Evolutionary conservation across 108 stramenopile genomes (phyloP).

Genomic region (Cyclotella kingstonii): DNA sequence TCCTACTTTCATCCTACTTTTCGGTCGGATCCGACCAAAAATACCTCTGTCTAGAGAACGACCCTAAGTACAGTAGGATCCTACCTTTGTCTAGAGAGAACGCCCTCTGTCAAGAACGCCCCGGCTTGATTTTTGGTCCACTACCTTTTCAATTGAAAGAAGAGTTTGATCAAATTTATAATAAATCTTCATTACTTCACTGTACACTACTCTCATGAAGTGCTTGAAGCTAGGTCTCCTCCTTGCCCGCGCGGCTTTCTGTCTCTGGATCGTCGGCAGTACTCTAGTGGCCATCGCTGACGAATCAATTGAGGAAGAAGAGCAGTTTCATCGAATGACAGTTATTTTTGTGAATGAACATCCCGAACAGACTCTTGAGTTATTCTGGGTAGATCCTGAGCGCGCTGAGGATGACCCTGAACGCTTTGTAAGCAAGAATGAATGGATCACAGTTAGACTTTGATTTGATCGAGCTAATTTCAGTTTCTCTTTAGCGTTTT

Average conservation of each 20-base stretch:
- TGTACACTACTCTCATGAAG: too few relatives aligned
- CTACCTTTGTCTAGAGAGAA: too few relatives aligned
- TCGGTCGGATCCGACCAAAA: too few relatives aligned
- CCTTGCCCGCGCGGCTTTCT: not conserved
- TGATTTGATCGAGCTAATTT: not conserved
- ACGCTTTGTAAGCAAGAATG: conserved; percentile 5
- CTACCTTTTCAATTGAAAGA: too few relatives aligned
- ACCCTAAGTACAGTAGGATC: too few relatives aligned
- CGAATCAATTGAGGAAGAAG: not conserved
- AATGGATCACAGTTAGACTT: not conserved
- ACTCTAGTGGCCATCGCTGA: not conserved
- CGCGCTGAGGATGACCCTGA: conserved; percentile 13
- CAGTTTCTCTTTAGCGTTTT: not conserved
- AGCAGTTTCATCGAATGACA: not conserved
- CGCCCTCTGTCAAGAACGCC: too few relatives aligned
- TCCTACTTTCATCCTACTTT: too few relatives aligned
- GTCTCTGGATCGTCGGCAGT: not conserved
- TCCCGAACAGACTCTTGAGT: conserved; percentile 26
- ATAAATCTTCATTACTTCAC: too few relatives aligned
- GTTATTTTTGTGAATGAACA: conserved; percentile 33
- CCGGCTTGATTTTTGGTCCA: too few relatives aligned
- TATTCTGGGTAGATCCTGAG: conserved; percentile 42
- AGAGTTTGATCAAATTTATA: too few relatives aligned
- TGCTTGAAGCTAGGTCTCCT: not conserved
- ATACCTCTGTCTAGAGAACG: too few relatives aligned